Percentiles rank a stretch among this genome's conserved stretches.
Conservation (phyloP, 441 rosid genomes). For the Populus hybrid region DNA sequence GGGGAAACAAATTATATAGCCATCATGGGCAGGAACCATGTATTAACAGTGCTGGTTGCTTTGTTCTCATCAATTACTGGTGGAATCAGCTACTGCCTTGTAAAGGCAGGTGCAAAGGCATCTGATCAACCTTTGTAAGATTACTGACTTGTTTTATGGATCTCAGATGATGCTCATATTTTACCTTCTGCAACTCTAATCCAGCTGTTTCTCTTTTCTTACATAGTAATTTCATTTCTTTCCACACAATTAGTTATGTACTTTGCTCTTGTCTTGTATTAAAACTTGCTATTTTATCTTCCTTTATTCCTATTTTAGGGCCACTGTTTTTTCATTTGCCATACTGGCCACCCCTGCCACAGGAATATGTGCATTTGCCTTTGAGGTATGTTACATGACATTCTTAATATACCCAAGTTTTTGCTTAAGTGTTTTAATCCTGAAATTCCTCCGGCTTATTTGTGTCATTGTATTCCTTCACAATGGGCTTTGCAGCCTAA, state of each 20-base stretch:
- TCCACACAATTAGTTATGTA: neutral
- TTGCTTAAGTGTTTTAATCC: neutral
- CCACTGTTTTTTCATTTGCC: slow-evolving; percentile 69
- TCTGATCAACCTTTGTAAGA: slow-evolving; percentile 87
- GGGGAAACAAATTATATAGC: slow-evolving; percentile 26
- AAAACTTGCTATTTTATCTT: neutral
- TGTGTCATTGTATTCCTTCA: neutral
- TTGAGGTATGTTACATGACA: slow-evolving; percentile 48
- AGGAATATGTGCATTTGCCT: slow-evolving; percentile 57
- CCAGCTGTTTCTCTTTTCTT: neutral
- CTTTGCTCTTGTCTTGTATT: neutral
- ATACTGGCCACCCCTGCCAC: slow-evolving; percentile 70
- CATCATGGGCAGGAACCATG: slow-evolving; percentile 36
- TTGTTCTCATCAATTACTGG: slow-evolving; percentile 71
- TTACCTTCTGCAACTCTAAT: neutral
- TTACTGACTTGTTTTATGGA: slow-evolving; percentile 12
- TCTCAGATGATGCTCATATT: neutral
- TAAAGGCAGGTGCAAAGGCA: slow-evolving; percentile 77
- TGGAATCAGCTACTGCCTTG: slow-evolving; percentile 80
- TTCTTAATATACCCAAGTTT: slow-evolving; percentile 3
- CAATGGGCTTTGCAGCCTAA: neutral
- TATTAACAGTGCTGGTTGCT: slow-evolving; percentile 55
- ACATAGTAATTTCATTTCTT: neutral
- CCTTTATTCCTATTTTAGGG: slow-evolving; percentile 40
- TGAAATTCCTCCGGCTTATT: neutral